These are phyloP conservation scores for Epichloe scottii DNA, from an alignment of 2,329 filamentous ascomycete genomes.

Conservation along the genomic window DNA sequence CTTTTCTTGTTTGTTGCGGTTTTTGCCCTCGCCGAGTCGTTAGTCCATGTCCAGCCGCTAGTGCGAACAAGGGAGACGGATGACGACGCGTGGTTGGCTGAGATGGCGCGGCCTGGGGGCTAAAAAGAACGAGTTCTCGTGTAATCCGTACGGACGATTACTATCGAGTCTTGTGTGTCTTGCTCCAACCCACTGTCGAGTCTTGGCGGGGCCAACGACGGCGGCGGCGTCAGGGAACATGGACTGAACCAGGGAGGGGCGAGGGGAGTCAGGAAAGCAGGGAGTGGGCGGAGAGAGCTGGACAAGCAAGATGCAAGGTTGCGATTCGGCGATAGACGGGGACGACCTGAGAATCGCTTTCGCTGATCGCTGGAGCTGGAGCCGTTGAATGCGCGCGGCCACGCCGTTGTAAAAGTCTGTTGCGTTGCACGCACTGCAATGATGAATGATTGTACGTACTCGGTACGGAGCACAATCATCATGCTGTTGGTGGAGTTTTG, in stretches of 20 bases:
- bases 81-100: constrained; percentile 23
- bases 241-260: neutral
- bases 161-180: neutral
- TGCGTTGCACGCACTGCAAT: no score
- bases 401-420: no score
- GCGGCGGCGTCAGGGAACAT: neutral
- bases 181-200: no score
- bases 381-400: no score
- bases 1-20: neutral
- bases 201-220: constrained; percentile 2
- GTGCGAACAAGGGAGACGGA: constrained; percentile 11
- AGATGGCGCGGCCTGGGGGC: constrained; percentile 16
- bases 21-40: neutral
- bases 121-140: neutral
- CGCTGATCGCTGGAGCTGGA: no score
- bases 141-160: no score
- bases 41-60: no score
- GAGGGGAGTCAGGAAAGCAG: neutral
- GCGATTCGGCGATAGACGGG: no score
- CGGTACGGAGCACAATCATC: no score
- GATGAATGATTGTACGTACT: no score
- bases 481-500: neutral
- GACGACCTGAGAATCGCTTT: no score
- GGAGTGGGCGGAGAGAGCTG: neutral
- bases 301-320: neutral